Base-by-base conservation (phyloP, 768 basidiomycete genomes). In the Trametes elegans region DNA sequence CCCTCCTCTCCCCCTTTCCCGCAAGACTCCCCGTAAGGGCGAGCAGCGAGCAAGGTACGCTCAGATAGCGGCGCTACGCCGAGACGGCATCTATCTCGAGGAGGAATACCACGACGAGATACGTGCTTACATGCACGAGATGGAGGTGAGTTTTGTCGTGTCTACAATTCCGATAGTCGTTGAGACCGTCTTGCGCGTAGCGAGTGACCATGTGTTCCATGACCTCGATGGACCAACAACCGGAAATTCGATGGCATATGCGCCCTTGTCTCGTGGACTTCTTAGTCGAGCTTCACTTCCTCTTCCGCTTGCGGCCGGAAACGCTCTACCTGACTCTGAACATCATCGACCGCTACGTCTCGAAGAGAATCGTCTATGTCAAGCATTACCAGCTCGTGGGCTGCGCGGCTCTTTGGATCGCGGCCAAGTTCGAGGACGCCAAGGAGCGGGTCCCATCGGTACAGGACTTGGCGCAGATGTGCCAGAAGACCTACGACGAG, bases 381-480 rank as follows among this genome's bases (percentile, higher is more conserved):
- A 98, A 96, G 73, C 97, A 99, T 74, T 98, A 99, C 68, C 97
- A 99, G 66, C 89, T 99, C 55, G 96, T 98, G 53, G 97, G 97
- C 18, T 99, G 97, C 67, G 93, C 95, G 21, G 93, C 97, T 34
- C 80, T 99, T 11, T 99, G 97, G 97, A 98, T 98, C 63, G 97
- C 97, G 14, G 90, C 96, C 61, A 99, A 99, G 74, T 99, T 98
- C 64, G 97, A 99, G 73, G 97, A 99, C 67, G 90, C 94, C 21
- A 98, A 99, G 72, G 96, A 98, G 68, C 93, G 95, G 59, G 93
- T 98, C 13, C 97, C 97, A 10, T 91, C 93, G 1, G 90, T 98
- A 6, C 87, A 92, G 67, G 95, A 98, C 60, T 87, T 99, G 49
- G 87, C 87, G 39, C 88, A 93, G 67, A 93, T 97, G 70, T 98